Evolutionary conservation across 495 filamentous ascomycete species (phyloP), one percentile per base, ranked within the genome.

Genomic region (Trichoderma erinaceum): DNA sequence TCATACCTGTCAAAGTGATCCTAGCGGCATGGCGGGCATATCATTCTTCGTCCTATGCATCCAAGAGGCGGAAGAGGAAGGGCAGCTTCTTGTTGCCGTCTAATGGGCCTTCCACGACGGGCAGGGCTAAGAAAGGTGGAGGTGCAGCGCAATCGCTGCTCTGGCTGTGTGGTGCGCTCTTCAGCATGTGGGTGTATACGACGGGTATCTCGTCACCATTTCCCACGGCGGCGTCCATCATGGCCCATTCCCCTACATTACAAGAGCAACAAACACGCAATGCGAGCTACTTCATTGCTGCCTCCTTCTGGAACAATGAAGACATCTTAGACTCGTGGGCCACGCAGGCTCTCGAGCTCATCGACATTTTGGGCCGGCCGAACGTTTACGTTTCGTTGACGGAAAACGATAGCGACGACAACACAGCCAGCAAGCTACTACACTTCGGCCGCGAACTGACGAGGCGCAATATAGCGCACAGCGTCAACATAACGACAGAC

Each of bases 311-410:
- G 56, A 61, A 61, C 56, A 61, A 61, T 2, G 56, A 61, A 18
- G 56, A 61, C 23, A 32, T 61, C 2, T 25, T 61, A 18, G 56
- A 61, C 56, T 61, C 56, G 56, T 61, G 56, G 56, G 35, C 56
- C 12, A 10, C 25, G 56, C 56, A 61, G 25, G 29, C 56, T 11
- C 56, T 61, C 25, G 25, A 61, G 56, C 56, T 61, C 27, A 61
- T 61, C 25, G 56, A 61, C 25, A 1, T 18, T 13, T 25, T 61
- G 0, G 56, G 56, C 8, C 56, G 56, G 11, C 23, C 56, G 11
- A 61, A 61, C 56, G 56, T 61, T 15, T 61, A 61, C 56, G 56
- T 61, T 15, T 61, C 56, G 23, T 16, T 61, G 56, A 61, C 56
- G 3, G 56, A 61, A 32, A 61, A 61, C 25, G 56, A 61, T 23